A percentile compares a stretch with the other conserved stretches of the same genome.
Conservation (phyloP, 495 filamentous ascomycete species). For the Penicillium crystallinum region DNA sequence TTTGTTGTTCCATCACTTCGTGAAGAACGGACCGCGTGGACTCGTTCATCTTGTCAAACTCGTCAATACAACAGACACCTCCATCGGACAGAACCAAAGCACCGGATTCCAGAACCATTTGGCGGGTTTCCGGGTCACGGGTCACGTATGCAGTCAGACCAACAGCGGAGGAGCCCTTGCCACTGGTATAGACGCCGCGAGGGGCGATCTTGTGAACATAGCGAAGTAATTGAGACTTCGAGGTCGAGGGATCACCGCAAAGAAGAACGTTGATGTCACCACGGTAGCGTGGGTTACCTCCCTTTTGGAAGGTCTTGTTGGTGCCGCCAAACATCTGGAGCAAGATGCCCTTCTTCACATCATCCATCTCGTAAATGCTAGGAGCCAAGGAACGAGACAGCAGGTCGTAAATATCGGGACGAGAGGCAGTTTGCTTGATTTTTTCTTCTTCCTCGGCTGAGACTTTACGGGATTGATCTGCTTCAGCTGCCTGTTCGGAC, state of each 20-base stretch:
- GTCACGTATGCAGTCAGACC: constrained; percentile 98
- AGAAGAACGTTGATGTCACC: constrained; percentile 97
- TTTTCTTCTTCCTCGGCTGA: constrained; percentile 86
- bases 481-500: constrained; percentile 64
- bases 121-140: constrained; percentile 87
- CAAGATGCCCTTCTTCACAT: constrained; percentile 97
- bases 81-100: constrained; percentile 93
- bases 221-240: constrained; percentile 89
- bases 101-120: constrained; percentile 94
- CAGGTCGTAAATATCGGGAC: constrained; percentile 90
- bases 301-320: constrained; percentile 98
- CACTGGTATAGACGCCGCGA: constrained; percentile 93
- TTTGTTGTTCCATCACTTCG: constrained; percentile 99
- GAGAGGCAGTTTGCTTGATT: constrained; percentile 74
- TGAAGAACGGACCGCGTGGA: constrained; percentile 92
- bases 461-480: constrained; percentile 78
- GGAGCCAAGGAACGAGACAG: constrained; percentile 88
- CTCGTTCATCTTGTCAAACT: constrained; percentile 99
- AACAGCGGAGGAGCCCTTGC: constrained; percentile 94
- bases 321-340: constrained; percentile 96
- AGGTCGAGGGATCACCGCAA: constrained; percentile 92
- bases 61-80: constrained; percentile 97
- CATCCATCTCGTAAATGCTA: constrained; percentile 96
- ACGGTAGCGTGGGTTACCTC: constrained; percentile 88
- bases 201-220: constrained; percentile 98